phyloP scores from a whole-genome alignment of 2,329 filamentous ascomycete species.

The Aspergillus sp. region DNA sequence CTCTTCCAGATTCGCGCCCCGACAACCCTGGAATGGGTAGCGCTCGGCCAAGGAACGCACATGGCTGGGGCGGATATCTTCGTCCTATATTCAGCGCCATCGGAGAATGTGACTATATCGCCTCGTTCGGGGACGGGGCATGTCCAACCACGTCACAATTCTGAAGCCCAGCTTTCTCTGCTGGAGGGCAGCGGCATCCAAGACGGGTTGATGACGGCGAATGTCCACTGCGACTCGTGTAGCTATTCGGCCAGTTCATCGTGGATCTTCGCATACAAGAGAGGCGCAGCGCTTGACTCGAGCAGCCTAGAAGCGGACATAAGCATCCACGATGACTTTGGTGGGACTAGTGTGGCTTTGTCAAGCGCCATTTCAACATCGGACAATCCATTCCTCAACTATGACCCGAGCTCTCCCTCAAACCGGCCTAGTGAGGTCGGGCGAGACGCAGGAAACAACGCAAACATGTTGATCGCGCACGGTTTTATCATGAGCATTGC shows the following conservation, averaged over 20 bases:
- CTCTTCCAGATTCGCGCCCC: conserved; percentile 61
- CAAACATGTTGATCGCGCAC: conserved; percentile 17
- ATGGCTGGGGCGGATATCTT: conserved; percentile 64
- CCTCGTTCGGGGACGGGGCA: conserved; percentile 53
- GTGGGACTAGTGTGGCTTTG: conserved; percentile 22
- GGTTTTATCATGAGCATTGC: conserved; percentile 26
- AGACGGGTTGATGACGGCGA: conserved; percentile 57
- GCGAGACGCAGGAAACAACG: background rate
- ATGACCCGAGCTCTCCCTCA: conserved; percentile 7
- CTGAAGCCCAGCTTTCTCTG: conserved; percentile 50
- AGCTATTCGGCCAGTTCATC: conserved; percentile 20
- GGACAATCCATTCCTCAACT: conserved; percentile 24
- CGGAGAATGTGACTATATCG: conserved; percentile 62
- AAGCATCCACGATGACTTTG: conserved; percentile 24
- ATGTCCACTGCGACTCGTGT: conserved; percentile 45
- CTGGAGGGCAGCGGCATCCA: conserved; percentile 60
- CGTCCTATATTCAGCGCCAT: conserved; percentile 53
- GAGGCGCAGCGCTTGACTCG: conserved; percentile 23
- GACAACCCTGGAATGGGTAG: conserved; percentile 50
- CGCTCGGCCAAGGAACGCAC: conserved; percentile 54
- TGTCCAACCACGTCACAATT: conserved; percentile 49
- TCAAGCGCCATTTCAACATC: conserved; percentile 16
- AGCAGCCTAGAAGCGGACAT: conserved; percentile 18
- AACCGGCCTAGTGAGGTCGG: background rate
- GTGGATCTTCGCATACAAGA: conserved; percentile 32